A percentile compares a stretch with the other conserved stretches of the same genome.
phyloP scores from a whole-genome alignment of 1,284 basidiomycete species.

The Ceratobasidium sp. region DNA sequence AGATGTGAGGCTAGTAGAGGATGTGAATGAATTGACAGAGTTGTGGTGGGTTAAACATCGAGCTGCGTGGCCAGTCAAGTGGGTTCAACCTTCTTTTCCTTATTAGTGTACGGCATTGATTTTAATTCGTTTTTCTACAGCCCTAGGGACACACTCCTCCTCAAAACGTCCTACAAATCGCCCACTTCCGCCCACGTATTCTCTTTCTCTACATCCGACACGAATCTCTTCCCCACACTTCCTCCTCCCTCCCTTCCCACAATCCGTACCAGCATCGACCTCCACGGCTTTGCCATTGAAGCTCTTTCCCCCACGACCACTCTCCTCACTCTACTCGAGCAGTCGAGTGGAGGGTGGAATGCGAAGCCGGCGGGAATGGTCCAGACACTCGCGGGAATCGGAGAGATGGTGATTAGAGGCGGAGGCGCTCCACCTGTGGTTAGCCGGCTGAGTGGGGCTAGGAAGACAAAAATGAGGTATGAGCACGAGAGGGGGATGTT shows the following conservation, averaged over 20 bases:
- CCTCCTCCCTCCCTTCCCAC: constrained; percentile 76
- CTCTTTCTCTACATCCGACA: constrained; percentile 92
- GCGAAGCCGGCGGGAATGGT: constrained; percentile 94
- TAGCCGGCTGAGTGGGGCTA: constrained; percentile 84
- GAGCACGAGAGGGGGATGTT: constrained; percentile 88
- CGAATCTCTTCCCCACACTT: constrained; percentile 83
- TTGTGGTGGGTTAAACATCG: constrained; percentile 91
- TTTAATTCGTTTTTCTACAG: constrained; percentile 56
- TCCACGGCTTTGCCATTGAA: constrained; percentile 98
- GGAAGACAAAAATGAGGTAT: constrained; percentile 77
- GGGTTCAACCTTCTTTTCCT: constrained; percentile 54
- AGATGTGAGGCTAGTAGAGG: constrained; percentile 85
- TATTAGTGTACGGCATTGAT: constrained; percentile 41
- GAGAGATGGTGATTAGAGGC: constrained; percentile 93
- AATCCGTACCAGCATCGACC: constrained; percentile 93
- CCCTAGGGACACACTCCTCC: constrained; percentile 88
- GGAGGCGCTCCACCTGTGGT: constrained; percentile 88
- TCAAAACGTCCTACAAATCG: constrained; percentile 97
- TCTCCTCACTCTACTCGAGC: constrained; percentile 92
- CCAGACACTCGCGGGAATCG: constrained; percentile 84
- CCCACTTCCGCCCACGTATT: constrained; percentile 96
- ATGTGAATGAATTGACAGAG: constrained; percentile 91
- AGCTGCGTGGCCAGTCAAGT: constrained; percentile 92
- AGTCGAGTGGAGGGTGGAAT: constrained; percentile 97
- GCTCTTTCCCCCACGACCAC: constrained; percentile 95